Evolutionary conservation across 2,329 filamentous ascomycete species (phyloP).

Genomic region (Hypomyces rosellus): DNA sequence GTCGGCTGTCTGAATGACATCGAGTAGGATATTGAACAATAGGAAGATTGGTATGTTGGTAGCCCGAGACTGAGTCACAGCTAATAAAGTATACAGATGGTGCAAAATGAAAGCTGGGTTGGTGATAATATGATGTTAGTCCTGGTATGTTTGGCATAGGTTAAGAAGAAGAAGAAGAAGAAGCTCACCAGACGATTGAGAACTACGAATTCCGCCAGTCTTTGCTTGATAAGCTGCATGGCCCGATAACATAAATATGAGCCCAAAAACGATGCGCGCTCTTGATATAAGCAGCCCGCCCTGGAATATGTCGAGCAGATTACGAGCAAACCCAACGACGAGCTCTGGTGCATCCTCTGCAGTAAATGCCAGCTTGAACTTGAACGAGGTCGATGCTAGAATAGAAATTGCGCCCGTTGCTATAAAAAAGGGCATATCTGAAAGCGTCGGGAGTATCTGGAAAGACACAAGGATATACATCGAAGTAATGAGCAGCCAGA

Average conservation of each 20-base stretch:
- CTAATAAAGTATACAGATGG: constrained; percentile 67
- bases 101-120: constrained; percentile 49
- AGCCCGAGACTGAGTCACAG: constrained; percentile 79
- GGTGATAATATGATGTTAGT: background rate
- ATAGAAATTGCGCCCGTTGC: constrained; percentile 35
- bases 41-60: constrained; percentile 83
- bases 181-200: constrained; percentile 24
- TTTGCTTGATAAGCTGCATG: constrained; percentile 36
- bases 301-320: constrained; percentile 34
- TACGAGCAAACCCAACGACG: constrained; percentile 42
- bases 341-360: constrained; percentile 83
- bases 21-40: constrained; percentile 58
- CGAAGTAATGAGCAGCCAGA: constrained; percentile 68
- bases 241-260: constrained; percentile 33
- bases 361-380: constrained; percentile 89
- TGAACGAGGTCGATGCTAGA: constrained; percentile 51
- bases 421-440: constrained; percentile 35
- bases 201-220: constrained; percentile 17
- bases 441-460: constrained; percentile 37
- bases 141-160: background rate
- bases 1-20: constrained; percentile 40
- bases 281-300: constrained; percentile 41
- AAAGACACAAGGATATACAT: constrained; percentile 59
- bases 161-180: background rate
- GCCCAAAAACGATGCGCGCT: constrained; percentile 45